phyloP scores from a whole-genome alignment of 2,329 filamentous ascomycete species.

The Aspergillus unguis region DNA sequence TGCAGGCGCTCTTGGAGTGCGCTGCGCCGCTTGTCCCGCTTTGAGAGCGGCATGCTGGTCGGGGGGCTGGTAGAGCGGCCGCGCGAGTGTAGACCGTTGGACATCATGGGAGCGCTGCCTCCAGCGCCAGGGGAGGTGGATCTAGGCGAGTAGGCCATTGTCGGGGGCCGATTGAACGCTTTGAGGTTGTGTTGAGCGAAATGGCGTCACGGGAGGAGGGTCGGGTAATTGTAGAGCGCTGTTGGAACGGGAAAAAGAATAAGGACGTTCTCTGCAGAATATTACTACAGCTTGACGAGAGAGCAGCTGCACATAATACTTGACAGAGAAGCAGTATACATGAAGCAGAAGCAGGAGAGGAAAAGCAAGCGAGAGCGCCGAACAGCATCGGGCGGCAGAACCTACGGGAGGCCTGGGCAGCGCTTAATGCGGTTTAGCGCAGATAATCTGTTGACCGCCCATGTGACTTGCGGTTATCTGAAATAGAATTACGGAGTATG shows the following conservation, averaged over 20 bases:
- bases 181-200: constrained; percentile 6
- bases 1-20: constrained; percentile 75
- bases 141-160: constrained; percentile 42
- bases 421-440: not conserved
- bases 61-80: constrained; percentile 33
- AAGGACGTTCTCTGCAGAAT: not conserved
- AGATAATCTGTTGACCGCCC: not conserved
- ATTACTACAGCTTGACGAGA: constrained; percentile 8
- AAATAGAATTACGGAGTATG: too few relatives aligned
- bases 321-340: not conserved
- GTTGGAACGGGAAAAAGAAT: too few relatives aligned
- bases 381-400: not conserved
- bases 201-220: constrained; percentile 7
- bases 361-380: constrained; percentile 2
- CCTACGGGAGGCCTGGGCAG: not conserved
- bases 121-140: constrained; percentile 30
- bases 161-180: constrained; percentile 6
- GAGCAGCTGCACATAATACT: constrained; percentile 3
- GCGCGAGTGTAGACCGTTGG: constrained; percentile 22
- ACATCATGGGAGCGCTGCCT: constrained; percentile 17
- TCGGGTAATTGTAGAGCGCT: not conserved
- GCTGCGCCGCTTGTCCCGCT: constrained; percentile 86
- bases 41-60: constrained; percentile 56
- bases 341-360: not conserved
- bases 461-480: not conserved